A percentile compares a stretch with the other conserved stretches of the same genome.
Conservation (phyloP, 805 yeast genomes). For the Suhomyces xylopsoci region DNA sequence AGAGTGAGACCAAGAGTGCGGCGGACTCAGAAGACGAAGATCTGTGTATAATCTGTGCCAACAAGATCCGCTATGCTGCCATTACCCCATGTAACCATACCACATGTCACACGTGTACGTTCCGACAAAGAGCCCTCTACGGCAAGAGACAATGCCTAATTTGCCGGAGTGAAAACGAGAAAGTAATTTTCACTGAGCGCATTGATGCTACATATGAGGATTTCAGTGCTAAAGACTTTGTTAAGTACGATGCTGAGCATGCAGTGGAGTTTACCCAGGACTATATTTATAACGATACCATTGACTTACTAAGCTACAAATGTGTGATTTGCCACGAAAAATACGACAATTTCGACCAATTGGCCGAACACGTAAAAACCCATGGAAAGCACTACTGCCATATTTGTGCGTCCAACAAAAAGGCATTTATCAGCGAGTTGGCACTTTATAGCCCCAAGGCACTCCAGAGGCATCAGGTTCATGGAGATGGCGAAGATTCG, state of each 20-base stretch:
- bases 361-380: conserved; percentile 62
- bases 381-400: conserved; percentile 70
- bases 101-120: conserved; percentile 78
- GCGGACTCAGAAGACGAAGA: conserved; percentile 39
- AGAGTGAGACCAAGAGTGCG: neutral
- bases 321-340: conserved; percentile 53
- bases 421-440: conserved; percentile 73
- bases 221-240: conserved; percentile 28
- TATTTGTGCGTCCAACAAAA: conserved; percentile 74
- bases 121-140: conserved; percentile 80
- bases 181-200: conserved; percentile 56
- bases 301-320: conserved; percentile 48
- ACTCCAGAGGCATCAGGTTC: conserved; percentile 64
- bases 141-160: conserved; percentile 72
- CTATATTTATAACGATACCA: conserved; percentile 46
- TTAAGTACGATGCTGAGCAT: conserved; percentile 39
- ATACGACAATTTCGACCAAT: conserved; percentile 51
- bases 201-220: conserved; percentile 34
- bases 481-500: conserved; percentile 57
- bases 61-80: conserved; percentile 59
- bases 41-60: conserved; percentile 82
- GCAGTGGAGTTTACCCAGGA: conserved; percentile 60
- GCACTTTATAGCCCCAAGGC: conserved; percentile 57
- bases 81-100: conserved; percentile 80
- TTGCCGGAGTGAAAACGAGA: conserved; percentile 70